Evolutionary conservation across 257 asterid species (phyloP), one percentile per base, ranked within the genome.

Genomic region (Solanum sparsipilum): DNA sequence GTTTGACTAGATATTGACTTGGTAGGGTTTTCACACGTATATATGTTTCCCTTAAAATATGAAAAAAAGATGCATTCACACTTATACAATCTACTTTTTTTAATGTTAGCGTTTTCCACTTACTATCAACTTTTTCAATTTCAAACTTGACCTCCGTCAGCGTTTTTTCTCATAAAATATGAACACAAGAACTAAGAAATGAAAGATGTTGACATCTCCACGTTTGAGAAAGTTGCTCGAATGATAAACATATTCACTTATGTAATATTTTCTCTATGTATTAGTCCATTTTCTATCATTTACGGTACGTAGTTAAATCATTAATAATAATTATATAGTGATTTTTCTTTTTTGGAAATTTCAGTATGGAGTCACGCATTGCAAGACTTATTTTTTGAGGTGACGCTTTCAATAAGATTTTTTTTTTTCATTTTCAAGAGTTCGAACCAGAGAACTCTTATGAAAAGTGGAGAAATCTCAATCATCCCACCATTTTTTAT

Each of bases 401-500:
- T 1, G 1, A 1, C 13, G 1, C 6, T 60, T 21, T 3, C 5
- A 21, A 60, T 21, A 58, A 7, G n/a, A 7, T 20, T 46, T 13
- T 46, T 56, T 56, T 56, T 20, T 56, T 6, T 18, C 5, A 58
- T 58, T 20, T 3, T 21, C 6, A 58, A 3, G 1, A 6, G 67
- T 20, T 58, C 12, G 3, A 20, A 56, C 9, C 5, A 7, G 4
- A 56, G 0, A 20, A 56, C 11, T 56, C 11, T 56, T 18, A 21
- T 58, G 8, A 58, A 58, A 21, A 3, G 0, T 58, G 25, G 1
- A 58, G 5, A 58, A 21, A 58, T 21, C 2, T 58, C 13, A 58
- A 7, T 21, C 5, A 58, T 58, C 0, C 6, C 13, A 58, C 0
- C 2, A 21, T 56, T 18, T n/a, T n/a, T n/a, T 27, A 27, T 27